Evolutionary conservation across 495 filamentous ascomycete species (phyloP).

Genomic region (Oidiodendron maius): DNA sequence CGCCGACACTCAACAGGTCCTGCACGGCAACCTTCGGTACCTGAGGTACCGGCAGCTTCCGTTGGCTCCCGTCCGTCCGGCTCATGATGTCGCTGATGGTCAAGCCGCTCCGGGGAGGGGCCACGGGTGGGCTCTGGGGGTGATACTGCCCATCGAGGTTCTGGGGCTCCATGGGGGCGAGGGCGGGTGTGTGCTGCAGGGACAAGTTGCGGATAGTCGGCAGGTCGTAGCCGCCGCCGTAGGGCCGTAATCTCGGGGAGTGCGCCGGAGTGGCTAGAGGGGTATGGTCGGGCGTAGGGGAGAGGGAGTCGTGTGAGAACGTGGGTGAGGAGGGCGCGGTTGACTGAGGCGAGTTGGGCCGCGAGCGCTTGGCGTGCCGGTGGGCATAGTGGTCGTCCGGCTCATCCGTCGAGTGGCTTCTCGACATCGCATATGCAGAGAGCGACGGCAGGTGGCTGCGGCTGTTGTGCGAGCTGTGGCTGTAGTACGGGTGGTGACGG

Average conservation of each 20-base stretch:
- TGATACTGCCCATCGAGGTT: conserved; percentile 49
- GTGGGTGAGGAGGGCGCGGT: conserved; percentile 97
- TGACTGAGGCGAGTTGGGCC: conserved; percentile 88
- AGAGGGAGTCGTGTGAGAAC: conserved; percentile 93
- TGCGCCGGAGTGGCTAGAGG: conserved; percentile 93
- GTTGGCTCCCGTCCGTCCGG: conserved; percentile 74
- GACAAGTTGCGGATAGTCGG: conserved; percentile 86
- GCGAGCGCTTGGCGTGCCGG: conserved; percentile 75
- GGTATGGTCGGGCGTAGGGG: conserved; percentile 94
- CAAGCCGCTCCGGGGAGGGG: conserved; percentile 53
- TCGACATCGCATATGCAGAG: conserved; percentile 86
- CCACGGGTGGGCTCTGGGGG: conserved; percentile 17
- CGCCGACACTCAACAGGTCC: conserved; percentile 63
- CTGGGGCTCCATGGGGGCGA: conserved; percentile 87
- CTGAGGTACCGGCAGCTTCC: conserved; percentile 90
- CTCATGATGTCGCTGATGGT: conserved; percentile 91
- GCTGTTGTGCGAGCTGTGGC: conserved; percentile 44
- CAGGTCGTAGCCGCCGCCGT: conserved; percentile 55
- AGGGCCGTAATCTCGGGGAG: conserved; percentile 83
- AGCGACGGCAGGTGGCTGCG: conserved; percentile 66
- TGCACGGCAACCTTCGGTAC: conserved; percentile 86
- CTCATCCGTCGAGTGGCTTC: conserved; percentile 85
- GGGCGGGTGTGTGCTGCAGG: conserved; percentile 78
- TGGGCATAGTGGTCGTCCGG: conserved; percentile 61
- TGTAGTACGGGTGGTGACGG: conserved; percentile 52